phyloP scores from a whole-genome alignment of 495 filamentous ascomycete species.

The Tuber melanosporum region DNA sequence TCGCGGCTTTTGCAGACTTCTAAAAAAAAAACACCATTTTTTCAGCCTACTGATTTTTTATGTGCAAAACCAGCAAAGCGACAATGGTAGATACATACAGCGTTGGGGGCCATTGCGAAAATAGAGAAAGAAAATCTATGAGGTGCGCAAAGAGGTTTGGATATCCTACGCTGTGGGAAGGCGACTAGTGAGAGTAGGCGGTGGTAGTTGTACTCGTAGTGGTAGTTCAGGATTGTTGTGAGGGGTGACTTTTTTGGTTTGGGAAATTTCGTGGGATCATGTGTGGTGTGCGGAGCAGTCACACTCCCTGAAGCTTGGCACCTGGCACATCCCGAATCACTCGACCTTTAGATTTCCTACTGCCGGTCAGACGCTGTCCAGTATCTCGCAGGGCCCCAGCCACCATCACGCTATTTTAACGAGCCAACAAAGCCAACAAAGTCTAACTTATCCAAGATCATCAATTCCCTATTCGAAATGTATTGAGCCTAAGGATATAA shows the following conservation, averaged over 20 bases:
- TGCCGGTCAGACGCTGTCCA: not conserved
- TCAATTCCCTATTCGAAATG: not conserved
- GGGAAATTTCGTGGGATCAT: not conserved
- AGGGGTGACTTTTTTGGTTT: not conserved
- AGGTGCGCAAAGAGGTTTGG: slow-evolving; percentile 60
- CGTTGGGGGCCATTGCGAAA: slow-evolving; percentile 53
- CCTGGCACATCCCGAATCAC: not conserved
- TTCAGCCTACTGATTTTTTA: slow-evolving; percentile 92
- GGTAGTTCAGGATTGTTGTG: not conserved
- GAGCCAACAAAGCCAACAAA: not conserved
- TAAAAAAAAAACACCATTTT: slow-evolving; percentile 50
- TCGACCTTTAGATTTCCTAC: not conserved
- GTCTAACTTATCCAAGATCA: not conserved
- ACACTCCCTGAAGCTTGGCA: not conserved
- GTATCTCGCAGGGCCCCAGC: not conserved
- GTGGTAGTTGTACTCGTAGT: not conserved
- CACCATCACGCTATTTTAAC: not conserved
- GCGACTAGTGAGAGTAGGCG: not conserved
- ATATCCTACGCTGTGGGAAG: slow-evolving; percentile 49
- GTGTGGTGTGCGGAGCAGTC: not conserved
- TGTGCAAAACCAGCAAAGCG: slow-evolving; percentile 69
- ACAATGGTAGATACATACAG: slow-evolving; percentile 65
- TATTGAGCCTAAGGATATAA: not conserved
- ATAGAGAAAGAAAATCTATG: slow-evolving; percentile 32
- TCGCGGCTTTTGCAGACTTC: slow-evolving; percentile 57